Evolutionary conservation across 2,329 filamentous ascomycete species (phyloP).

Genomic region (Diaporthe sp.): DNA sequence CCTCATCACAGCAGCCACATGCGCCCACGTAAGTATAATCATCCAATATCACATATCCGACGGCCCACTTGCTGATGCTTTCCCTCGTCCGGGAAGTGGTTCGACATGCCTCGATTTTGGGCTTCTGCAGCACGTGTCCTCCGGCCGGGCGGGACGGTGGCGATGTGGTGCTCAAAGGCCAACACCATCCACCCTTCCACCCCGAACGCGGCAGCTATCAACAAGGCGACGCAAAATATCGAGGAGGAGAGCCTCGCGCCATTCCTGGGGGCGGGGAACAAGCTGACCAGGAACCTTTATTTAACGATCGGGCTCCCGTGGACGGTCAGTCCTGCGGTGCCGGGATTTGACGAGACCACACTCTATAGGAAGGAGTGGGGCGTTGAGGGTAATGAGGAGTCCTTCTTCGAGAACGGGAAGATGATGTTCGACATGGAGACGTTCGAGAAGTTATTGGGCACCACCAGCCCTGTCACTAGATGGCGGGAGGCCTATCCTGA

Average conservation of each 20-base stretch:
- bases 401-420: slow-evolving; percentile 41
- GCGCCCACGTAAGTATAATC: slow-evolving; percentile 53
- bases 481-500: slow-evolving; percentile 59
- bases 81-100: slow-evolving; percentile 51
- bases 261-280: slow-evolving; percentile 55
- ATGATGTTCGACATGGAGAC: slow-evolving; percentile 43
- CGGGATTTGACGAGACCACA: slow-evolving; percentile 50
- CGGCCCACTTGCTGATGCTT: not conserved
- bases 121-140: slow-evolving; percentile 32
- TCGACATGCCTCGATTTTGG: slow-evolving; percentile 50
- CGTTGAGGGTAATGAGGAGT: slow-evolving; percentile 35
- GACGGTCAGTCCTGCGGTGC: slow-evolving; percentile 47
- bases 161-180: slow-evolving; percentile 56
- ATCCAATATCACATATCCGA: too few relatives aligned
- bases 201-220: slow-evolving; percentile 54
- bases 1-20: slow-evolving; percentile 59
- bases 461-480: slow-evolving; percentile 51
- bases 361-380: slow-evolving; percentile 58
- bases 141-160: slow-evolving; percentile 51
- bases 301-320: slow-evolving; percentile 59
- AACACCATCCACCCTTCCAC: slow-evolving; percentile 43
- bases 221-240: slow-evolving; percentile 51
- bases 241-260: slow-evolving; percentile 48
- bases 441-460: slow-evolving; percentile 50
- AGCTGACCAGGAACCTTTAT: slow-evolving; percentile 53